Conservation (phyloP, 352 stramenopile genomes). For the Pilasporangium apinafurcum region DNA sequence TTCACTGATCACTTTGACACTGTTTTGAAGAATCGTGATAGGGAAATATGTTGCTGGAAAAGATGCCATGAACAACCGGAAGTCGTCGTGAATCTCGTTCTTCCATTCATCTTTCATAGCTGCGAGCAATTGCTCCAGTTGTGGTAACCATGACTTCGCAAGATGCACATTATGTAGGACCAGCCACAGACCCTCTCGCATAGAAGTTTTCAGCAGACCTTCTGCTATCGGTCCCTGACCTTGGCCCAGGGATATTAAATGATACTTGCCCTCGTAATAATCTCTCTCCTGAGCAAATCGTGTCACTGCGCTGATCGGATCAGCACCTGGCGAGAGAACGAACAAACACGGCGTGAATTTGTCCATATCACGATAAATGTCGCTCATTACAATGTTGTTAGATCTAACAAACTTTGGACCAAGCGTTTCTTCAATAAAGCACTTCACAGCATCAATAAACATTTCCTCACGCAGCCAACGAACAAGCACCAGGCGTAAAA, state of each 20-base stretch:
- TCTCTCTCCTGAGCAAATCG: conserved; percentile 37
- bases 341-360: conserved; percentile 67
- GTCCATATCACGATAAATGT: conserved; percentile 50
- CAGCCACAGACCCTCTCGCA: conserved; percentile 51
- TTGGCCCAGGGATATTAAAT: conserved; percentile 69
- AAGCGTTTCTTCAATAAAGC: conserved; percentile 38
- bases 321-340: conserved; percentile 65
- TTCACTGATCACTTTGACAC: conserved; percentile 77
- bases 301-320: conserved; percentile 41
- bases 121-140: conserved; percentile 36
- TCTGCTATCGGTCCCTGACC: conserved; percentile 69
- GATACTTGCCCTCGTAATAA: conserved; percentile 29
- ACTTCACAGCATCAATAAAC: conserved; percentile 20
- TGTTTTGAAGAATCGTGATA: conserved; percentile 62
- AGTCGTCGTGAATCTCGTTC: conserved; percentile 42
- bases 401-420: conserved; percentile 13
- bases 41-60: conserved; percentile 68
- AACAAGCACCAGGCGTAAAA: conserved; percentile 50
- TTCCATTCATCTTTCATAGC: conserved; percentile 20
- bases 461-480: conserved; percentile 52
- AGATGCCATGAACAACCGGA: conserved; percentile 63
- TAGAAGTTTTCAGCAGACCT: conserved; percentile 39
- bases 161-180: conserved; percentile 76
- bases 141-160: conserved; percentile 68
- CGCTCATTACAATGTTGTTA: conserved; percentile 20